Conservation (phyloP, 805 yeast species). For the Kazachstania taianensis region DNA sequence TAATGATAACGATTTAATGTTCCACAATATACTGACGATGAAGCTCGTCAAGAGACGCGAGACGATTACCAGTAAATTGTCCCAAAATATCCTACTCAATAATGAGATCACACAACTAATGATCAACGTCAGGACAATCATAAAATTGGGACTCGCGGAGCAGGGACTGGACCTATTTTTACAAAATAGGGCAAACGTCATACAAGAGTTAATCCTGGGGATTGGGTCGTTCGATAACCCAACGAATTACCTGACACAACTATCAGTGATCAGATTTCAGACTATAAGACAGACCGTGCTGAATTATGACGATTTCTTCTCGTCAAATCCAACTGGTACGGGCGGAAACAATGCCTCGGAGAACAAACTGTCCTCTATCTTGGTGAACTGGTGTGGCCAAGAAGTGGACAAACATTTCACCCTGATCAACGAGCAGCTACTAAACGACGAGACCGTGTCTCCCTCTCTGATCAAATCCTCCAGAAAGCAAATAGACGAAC, state of each 20-base stretch:
- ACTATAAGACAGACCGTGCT: conserved; percentile 47
- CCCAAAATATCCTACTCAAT: conserved; percentile 26
- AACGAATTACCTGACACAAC: conserved; percentile 53
- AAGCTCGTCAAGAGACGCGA: conserved; percentile 28
- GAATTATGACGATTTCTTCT: conserved; percentile 45
- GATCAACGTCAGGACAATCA: conserved; percentile 25
- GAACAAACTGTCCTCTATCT: conserved; percentile 38
- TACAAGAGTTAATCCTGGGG: conserved; percentile 38
- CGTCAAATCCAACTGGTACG: background rate
- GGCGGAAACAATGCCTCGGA: background rate
- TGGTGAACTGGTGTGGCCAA: conserved; percentile 69
- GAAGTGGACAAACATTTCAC: conserved; percentile 52
- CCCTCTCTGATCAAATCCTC: conserved; percentile 47
- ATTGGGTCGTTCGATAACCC: conserved; percentile 40
- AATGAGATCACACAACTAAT: conserved; percentile 23
- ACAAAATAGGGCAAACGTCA: conserved; percentile 36
- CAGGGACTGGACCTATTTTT: conserved; percentile 42
- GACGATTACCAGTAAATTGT: conserved; percentile 26
- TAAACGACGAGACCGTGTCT: conserved; percentile 48
- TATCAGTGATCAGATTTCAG: conserved; percentile 54
- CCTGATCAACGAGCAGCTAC: conserved; percentile 55
- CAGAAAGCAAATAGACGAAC: conserved; percentile 48
- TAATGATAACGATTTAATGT: conserved; percentile 22
- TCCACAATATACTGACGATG: conserved; percentile 27
- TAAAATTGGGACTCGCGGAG: conserved; percentile 34